A percentile compares a stretch with the other conserved stretches of the same genome.
Evolutionary conservation across 208 protist species (phyloP).

Genomic region (Trypanosoma grayi): DNA sequence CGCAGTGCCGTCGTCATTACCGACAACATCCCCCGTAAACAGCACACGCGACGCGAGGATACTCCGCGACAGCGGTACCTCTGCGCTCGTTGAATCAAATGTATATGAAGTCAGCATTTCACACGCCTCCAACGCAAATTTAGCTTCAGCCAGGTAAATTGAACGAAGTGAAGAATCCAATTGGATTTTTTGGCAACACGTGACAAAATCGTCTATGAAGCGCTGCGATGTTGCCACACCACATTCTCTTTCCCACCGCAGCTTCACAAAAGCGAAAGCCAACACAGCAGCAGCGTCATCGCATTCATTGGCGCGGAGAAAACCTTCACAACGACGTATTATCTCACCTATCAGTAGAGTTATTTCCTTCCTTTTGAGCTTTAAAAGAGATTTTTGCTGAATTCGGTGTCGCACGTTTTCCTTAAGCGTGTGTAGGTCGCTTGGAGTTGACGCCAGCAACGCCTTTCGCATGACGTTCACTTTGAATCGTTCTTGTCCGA

Average conservation of each 20-base stretch:
- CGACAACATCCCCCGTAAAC: not conserved
- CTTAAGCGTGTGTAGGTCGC: slow-evolving; percentile 7
- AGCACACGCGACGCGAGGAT: not conserved
- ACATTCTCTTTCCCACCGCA: slow-evolving; percentile 18
- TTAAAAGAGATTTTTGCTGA: not conserved
- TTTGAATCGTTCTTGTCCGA: not conserved
- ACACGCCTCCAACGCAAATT: not conserved
- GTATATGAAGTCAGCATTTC: not conserved
- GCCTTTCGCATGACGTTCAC: not conserved
- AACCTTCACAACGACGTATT: slow-evolving; percentile 4
- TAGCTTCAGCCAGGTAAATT: slow-evolving; percentile 7
- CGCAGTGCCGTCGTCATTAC: too few species aligned
- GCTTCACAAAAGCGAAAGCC: slow-evolving; percentile 12
- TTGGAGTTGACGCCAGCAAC: not conserved
- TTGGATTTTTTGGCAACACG: not conserved
- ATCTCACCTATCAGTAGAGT: not conserved
- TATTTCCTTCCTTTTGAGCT: not conserved
- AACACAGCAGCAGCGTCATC: slow-evolving; percentile 4
- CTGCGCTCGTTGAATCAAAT: slow-evolving; percentile 1
- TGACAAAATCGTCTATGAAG: slow-evolving; percentile 7
- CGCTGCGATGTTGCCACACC: not conserved
- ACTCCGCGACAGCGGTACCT: not conserved
- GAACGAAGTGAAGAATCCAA: slow-evolving; percentile 1
- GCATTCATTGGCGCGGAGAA: slow-evolving; percentile 15
- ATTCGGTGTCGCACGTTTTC: slow-evolving; percentile 3